A percentile compares a stretch with the other conserved stretches of the same genome.
These are phyloP conservation scores for Chenopodium suecicum DNA, from an alignment of 148 eudicot genomes.

Conservation along the genomic window DNA sequence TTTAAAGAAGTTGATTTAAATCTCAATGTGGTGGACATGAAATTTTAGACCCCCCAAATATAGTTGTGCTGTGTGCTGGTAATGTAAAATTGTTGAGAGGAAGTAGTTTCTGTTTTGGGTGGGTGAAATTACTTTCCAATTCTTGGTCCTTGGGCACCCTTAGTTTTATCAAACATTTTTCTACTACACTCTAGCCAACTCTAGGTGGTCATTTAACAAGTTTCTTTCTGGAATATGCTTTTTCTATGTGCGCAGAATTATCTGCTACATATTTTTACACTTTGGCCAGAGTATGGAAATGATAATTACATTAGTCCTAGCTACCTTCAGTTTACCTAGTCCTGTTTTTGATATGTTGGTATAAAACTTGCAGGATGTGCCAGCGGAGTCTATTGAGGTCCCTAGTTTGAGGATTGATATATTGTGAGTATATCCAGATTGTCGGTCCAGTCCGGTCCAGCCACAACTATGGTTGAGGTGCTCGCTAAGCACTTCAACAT, in stretches of 20 bases:
- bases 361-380: slow-evolving; percentile 24
- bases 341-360: background rate
- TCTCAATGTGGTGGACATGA: background rate
- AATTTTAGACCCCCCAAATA: background rate
- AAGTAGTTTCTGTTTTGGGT: background rate
- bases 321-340: background rate
- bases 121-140: background rate
- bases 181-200: background rate
- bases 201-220: background rate
- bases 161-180: background rate
- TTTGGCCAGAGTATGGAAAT: background rate
- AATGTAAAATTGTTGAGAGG: no score
- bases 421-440: slow-evolving; percentile 17
- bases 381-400: slow-evolving; percentile 9
- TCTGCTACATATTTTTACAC: background rate
- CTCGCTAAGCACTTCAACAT: slow-evolving; percentile 32
- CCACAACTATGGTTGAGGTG: slow-evolving; percentile 27
- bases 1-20: background rate
- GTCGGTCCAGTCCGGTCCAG: slow-evolving; percentile 31
- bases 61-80: no score
- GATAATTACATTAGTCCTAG: background rate
- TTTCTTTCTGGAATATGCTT: background rate
- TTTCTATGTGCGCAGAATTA: background rate
- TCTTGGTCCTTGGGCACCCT: background rate
- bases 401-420: slow-evolving; percentile 18